Evolutionary conservation across 1,284 basidiomycete species (phyloP), one percentile per base, ranked within the genome.

Genomic region (Testicularia cyperi): DNA sequence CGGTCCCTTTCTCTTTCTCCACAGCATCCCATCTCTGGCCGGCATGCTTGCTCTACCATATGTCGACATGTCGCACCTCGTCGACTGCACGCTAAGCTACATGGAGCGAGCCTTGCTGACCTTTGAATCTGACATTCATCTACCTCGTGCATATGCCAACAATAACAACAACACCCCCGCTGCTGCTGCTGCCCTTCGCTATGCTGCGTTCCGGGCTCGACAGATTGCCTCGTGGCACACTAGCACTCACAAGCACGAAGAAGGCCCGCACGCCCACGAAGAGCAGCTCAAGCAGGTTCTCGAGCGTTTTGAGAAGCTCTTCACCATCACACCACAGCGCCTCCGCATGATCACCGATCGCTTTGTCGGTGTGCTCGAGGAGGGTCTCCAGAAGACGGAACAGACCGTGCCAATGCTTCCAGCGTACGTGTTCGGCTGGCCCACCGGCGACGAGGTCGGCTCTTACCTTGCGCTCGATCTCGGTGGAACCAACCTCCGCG

Each of bases 371-470:
- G 86, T 88, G 1, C 83, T 99, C 19, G 90, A 95, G 71, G 79
- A 84, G 16, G 94, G 94, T 16, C 80, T 99, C 40, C 81, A 88
- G 65, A 88, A 94, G 79, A 80, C 82, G 24, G 84, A 84, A 14
- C 89, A 97, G 80, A 82, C 88, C 38, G 92, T 98, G 75, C 89
- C 88, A 18, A 91, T 90, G 92, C 88, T 97, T 46, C 94, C 95
- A 5, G 92, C 94, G 1, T 98, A 82, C 78, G 94, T 98, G 43
- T 97, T 98, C 74, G 92, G 91, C 30, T 98, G 91, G 88, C 95
- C 94, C 14, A 84, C 86, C 7, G 91, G 94, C 4, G 78, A 89
- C 44, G 94, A 99, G 80, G 81, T 80, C 12, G 95, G 95, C 30
- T 88, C 94, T 42, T 96, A 83, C 78, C 85, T 98, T 39, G 91